Percentiles rank a stretch among this genome's conserved stretches.
These are phyloP conservation scores for Tolypocladium amazonense DNA, from an alignment of 2,329 filamentous ascomycete species.

Conservation along the genomic window DNA sequence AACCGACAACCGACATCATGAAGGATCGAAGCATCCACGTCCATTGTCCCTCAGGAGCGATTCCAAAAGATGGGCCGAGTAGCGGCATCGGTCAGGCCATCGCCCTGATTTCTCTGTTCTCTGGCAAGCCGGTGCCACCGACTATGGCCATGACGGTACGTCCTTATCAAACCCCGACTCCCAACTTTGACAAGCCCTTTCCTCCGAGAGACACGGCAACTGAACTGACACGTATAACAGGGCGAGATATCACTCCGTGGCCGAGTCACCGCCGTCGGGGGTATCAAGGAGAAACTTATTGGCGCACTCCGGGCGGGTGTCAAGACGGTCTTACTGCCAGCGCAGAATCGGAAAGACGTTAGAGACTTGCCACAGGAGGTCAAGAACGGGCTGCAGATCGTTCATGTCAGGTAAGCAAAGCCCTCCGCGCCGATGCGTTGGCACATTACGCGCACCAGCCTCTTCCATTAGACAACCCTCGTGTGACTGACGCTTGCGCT, in stretches of 20 bases:
- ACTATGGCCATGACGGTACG: slow-evolving; percentile 88
- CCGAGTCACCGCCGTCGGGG: slow-evolving; percentile 85
- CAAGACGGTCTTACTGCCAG: slow-evolving; percentile 82
- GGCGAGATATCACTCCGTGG: slow-evolving; percentile 72
- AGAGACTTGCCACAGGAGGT: slow-evolving; percentile 88
- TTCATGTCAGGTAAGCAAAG: slow-evolving; percentile 66
- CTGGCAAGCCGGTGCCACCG: slow-evolving; percentile 73
- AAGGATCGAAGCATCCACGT: slow-evolving; percentile 89
- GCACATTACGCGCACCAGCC: background rate
- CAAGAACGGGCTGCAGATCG: slow-evolving; percentile 73
- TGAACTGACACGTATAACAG: slow-evolving; percentile 24
- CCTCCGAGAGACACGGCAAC: background rate
- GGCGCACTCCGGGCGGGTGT: slow-evolving; percentile 87
- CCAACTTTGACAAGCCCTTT: background rate
- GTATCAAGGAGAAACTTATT: slow-evolving; percentile 98
- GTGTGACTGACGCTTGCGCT: slow-evolving; percentile 19
- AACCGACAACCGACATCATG: slow-evolving; percentile 87
- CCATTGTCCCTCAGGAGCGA: slow-evolving; percentile 88
- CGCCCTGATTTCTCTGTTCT: slow-evolving; percentile 84
- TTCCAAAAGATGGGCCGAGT: slow-evolving; percentile 82
- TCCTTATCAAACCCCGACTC: slow-evolving; percentile 2
- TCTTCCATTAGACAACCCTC: background rate
- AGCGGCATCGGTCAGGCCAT: slow-evolving; percentile 92
- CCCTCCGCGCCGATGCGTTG: background rate
- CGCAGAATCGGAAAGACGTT: slow-evolving; percentile 83